These are phyloP conservation scores for Populus euphratica DNA, from an alignment of 345 rosid species.

Conservation along the genomic window DNA sequence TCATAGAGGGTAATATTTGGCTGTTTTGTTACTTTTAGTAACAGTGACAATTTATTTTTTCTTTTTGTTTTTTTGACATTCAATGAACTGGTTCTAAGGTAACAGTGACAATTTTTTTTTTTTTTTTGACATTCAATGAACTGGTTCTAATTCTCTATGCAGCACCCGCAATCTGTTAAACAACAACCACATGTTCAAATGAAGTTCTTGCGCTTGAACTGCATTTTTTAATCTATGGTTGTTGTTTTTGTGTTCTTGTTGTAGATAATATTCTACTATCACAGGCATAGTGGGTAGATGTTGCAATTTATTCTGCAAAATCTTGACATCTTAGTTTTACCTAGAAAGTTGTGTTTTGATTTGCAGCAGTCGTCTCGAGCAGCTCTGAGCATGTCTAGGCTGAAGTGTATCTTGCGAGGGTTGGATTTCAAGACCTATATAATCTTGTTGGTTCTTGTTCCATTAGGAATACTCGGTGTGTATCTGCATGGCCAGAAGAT, in stretches of 20 bases:
- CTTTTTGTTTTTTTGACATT: no score
- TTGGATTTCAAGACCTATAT: conserved; percentile 41
- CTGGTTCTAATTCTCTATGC: no score
- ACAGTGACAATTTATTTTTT: background rate
- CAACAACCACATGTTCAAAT: no score
- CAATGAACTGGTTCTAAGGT: background rate
- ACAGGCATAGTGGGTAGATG: background rate
- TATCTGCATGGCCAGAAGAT: conserved; percentile 67
- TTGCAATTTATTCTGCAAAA: background rate
- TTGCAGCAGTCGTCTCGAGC: conserved; percentile 44
- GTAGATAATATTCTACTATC: background rate
- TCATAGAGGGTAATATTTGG: background rate
- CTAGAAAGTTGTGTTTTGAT: conserved; percentile 11
- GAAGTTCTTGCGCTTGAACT: background rate
- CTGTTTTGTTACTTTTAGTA: background rate
- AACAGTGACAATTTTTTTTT: background rate
- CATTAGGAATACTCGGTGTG: conserved; percentile 39
- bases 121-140: no score
- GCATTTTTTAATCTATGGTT: background rate
- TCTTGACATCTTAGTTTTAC: background rate
- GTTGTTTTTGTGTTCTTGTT: background rate
- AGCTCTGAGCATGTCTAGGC: conserved; percentile 47
- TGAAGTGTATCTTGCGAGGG: conserved; percentile 52
- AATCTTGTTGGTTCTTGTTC: conserved; percentile 38
- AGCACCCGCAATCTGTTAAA: no score